Conservation (phyloP, 257 asterid species). For the Solanum pinnatisectum region DNA sequence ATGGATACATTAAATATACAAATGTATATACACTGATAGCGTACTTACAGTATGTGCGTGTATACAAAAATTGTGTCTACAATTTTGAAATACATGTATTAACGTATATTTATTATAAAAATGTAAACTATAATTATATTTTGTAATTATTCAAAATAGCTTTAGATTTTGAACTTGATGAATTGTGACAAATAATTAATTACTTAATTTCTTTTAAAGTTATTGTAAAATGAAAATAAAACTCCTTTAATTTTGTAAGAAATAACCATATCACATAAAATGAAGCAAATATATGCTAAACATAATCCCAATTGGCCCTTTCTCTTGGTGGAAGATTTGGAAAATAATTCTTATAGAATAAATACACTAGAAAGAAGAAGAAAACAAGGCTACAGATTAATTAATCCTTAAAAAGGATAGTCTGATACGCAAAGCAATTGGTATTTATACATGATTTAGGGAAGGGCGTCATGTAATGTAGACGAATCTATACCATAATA, state of each 20-base stretch:
- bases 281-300: background rate
- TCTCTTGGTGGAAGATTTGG: background rate
- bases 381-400: background rate
- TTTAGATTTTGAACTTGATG: background rate
- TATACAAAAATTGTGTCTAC: background rate
- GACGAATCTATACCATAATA: background rate
- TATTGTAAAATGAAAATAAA: background rate
- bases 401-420: background rate
- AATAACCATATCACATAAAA: background rate
- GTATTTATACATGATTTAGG: background rate
- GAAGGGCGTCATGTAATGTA: background rate
- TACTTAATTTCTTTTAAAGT: background rate
- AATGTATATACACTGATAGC: background rate
- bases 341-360: background rate
- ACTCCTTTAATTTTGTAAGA: background rate
- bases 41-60: background rate
- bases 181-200: background rate
- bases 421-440: background rate
- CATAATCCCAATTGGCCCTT: background rate
- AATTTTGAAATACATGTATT: background rate
- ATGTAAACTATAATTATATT: no score
- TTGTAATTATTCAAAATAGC: background rate
- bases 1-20: background rate
- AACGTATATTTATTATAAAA: background rate
- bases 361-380: background rate